A percentile compares a stretch with the other conserved stretches of the same genome.
phyloP scores from a whole-genome alignment of 176 grass and related monocot genomes.

The Avena eriantha region DNA sequence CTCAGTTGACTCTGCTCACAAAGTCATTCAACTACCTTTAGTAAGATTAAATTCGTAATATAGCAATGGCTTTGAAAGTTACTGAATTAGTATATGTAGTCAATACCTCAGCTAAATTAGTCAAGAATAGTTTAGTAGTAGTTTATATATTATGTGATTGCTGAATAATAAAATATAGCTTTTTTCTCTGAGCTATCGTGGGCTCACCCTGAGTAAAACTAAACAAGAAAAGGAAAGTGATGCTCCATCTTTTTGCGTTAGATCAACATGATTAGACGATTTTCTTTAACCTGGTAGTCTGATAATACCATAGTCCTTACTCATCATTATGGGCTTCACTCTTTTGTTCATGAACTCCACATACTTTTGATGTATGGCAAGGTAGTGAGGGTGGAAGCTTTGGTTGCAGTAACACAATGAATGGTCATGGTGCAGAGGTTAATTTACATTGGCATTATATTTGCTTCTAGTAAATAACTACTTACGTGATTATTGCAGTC shows the following conservation, averaged over 20 bases:
- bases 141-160: too few relatives aligned
- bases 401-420: conserved; percentile 59
- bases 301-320: background rate
- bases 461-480: background rate
- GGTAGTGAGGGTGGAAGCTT: conserved; percentile 77
- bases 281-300: background rate
- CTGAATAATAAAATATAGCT: background rate
- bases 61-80: too few relatives aligned
- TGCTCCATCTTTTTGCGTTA: background rate
- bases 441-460: conserved; percentile 11
- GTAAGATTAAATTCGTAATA: too few relatives aligned
- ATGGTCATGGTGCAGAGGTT: conserved; percentile 87
- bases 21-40: too few relatives aligned
- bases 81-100: too few relatives aligned
- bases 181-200: background rate
- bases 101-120: too few relatives aligned
- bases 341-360: conserved; percentile 49
- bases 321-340: conserved; percentile 32
- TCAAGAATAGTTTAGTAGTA: too few relatives aligned
- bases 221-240: background rate
- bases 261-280: too few relatives aligned
- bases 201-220: background rate
- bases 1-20: too few relatives aligned
- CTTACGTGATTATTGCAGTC: background rate
- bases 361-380: conserved; percentile 96